Evolutionary conservation across 371 early-diverging fungal genomes (phyloP).

Genomic region (Quaeritorhiza haematococci): DNA sequence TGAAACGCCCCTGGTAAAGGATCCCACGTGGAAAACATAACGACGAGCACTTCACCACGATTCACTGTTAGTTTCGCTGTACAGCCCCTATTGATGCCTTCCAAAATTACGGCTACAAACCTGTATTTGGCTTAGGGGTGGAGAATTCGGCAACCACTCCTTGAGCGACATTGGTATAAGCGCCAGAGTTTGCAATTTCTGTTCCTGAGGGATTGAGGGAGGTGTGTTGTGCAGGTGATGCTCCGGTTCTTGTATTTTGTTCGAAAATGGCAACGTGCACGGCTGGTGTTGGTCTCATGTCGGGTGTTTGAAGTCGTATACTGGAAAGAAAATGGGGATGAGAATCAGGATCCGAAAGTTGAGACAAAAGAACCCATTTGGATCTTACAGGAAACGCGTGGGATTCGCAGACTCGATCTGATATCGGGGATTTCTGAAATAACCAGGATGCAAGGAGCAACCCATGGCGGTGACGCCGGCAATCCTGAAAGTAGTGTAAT

Average conservation of each 20-base stretch:
- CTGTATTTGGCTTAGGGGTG: too few relatives aligned
- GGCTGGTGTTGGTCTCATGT: constrained; percentile 61
- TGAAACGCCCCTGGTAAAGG: background rate
- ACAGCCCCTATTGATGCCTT: too few relatives aligned
- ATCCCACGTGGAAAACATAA: constrained; percentile 59
- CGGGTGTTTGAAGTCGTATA: constrained; percentile 68
- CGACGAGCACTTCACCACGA: constrained; percentile 3
- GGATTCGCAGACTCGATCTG: background rate
- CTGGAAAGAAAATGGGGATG: constrained; percentile 38
- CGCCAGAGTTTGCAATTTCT: constrained; percentile 66
- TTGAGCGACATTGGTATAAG: constrained; percentile 67
- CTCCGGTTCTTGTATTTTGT: too few relatives aligned
- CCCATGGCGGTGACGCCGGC: background rate
- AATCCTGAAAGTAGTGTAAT: background rate
- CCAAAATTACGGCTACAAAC: too few relatives aligned
- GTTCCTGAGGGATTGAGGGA: constrained; percentile 53
- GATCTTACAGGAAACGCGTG: background rate
- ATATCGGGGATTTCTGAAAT: background rate
- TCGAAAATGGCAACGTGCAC: constrained; percentile 67
- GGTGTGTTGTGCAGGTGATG: too few relatives aligned
- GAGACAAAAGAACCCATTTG: background rate
- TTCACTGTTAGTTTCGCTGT: too few relatives aligned
- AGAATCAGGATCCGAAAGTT: constrained; percentile 23
- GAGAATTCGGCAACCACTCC: constrained; percentile 21
- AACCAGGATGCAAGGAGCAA: background rate